A percentile compares a stretch with the other conserved stretches of the same genome.
These are phyloP conservation scores for Chimonanthus salicifolius DNA, from an alignment of 164 flowering plant species.

Conservation along the genomic window DNA sequence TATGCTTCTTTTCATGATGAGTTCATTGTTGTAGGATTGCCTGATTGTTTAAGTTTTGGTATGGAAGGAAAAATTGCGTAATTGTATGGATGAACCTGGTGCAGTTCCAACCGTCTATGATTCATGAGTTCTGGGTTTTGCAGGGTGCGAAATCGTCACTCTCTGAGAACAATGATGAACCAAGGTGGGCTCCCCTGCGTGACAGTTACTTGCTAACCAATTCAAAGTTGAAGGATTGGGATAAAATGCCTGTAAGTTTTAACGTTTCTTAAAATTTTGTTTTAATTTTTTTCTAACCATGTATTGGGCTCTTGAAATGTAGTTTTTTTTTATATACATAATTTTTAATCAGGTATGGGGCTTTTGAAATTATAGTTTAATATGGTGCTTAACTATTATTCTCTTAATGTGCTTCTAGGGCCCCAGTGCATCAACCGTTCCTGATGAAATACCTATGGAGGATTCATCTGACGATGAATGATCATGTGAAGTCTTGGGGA, in stretches of 20 bases:
- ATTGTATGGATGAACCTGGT: background rate
- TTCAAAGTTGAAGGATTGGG: constrained; percentile 89
- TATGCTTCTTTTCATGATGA: too few species aligned
- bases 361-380: background rate
- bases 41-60: background rate
- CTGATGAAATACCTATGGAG: constrained; percentile 9
- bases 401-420: constrained; percentile 9
- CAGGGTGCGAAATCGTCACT: constrained; percentile 35
- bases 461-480: constrained; percentile 26
- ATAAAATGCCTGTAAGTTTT: constrained; percentile 61
- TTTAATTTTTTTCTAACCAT: background rate
- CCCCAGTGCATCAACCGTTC: constrained; percentile 5
- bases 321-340: background rate
- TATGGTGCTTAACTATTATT: background rate
- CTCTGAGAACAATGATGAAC: constrained; percentile 39
- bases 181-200: constrained; percentile 87
- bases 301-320: background rate
- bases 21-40: background rate
- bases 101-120: background rate
- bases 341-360: background rate
- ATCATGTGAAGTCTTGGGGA: background rate
- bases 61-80: too few species aligned
- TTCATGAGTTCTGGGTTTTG: constrained; percentile 3
- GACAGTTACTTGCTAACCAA: constrained; percentile 78
- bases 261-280: too few species aligned